Percentiles rank a stretch among this genome's conserved stretches.
phyloP scores from a whole-genome alignment of 2,329 filamentous ascomycete genomes.

The Curvularia lunata region DNA sequence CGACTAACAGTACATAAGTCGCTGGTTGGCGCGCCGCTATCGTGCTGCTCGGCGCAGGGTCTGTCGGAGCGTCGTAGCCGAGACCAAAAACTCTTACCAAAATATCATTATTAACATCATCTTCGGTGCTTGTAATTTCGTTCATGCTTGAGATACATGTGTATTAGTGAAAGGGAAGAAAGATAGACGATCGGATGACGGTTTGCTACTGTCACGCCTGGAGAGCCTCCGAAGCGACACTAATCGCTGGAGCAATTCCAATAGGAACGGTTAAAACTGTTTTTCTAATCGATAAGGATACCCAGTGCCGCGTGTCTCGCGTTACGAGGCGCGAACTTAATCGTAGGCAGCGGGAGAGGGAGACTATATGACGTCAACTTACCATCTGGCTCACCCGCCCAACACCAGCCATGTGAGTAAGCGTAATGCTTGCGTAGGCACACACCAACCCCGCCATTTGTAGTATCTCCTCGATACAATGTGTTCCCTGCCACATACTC shows the following conservation, averaged over 20 bases:
- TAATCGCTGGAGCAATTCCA: conserved; percentile 1
- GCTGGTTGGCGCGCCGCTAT: conserved; percentile 9
- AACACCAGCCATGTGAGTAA: conserved; percentile 1
- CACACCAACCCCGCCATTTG: not conserved
- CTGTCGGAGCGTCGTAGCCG: conserved; percentile 10
- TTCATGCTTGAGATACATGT: not conserved
- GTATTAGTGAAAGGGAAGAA: conserved; percentile 5
- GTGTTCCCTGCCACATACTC: not conserved
- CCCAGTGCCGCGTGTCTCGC: conserved; percentile 3
- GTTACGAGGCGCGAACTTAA: conserved; percentile 2
- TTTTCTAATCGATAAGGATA: conserved; percentile 1
- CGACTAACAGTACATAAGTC: not conserved
- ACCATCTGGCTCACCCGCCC: conserved; percentile 7
- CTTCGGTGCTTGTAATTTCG: not conserved
- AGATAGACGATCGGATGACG: conserved; percentile 7
- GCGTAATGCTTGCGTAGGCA: not conserved
- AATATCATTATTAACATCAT: not conserved
- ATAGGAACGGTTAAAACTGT: conserved; percentile 6
- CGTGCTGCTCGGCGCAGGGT: conserved; percentile 6
- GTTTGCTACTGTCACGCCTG: conserved; percentile 5
- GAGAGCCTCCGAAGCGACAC: conserved; percentile 5
- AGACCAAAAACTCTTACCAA: conserved; percentile 7
- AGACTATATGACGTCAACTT: conserved; percentile 15
- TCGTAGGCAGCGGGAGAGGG: not conserved
- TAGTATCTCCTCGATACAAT: conserved; percentile 6